Base-by-base conservation (phyloP, 2,329 filamentous ascomycete species). In the Talaromyces piceae region DNA sequence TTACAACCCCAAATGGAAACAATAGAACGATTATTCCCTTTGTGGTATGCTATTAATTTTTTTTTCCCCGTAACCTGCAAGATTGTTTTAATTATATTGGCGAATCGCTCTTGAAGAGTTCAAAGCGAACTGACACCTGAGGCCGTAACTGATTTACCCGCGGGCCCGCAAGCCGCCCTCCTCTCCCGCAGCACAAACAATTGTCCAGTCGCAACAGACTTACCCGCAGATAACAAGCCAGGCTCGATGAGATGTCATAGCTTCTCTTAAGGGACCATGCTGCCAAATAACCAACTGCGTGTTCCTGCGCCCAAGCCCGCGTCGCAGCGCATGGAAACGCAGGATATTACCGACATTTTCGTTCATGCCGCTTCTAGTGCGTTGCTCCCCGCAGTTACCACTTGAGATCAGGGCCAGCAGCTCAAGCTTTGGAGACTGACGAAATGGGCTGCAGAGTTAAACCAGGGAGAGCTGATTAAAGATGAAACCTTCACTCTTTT, bases 401-500 rank as follows among this genome's bases (percentile, higher is more conserved):
- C 5, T 41, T 31, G 20, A 50, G 54, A 43, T 59, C 31, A n/a
- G n/a, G n/a, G 33, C 31, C 37, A 33, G 33, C 44, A 44, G 4
- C 20, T 30, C 18, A 8, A 25, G 23, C 39, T 5, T 25, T 28
- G 37, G 5, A 31, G 45, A 18, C 45, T 53, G 33, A 49, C 31
- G 5, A 9, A n/a, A 16, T 20, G 11, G 18, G 23, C 27, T 27
- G 8, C 55, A 95, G 90, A 82, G 55, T 74, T 97, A 52, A 72
- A 79, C 44, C 82, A 87, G 6, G 93, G 93, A 27, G 83, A 94
- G 59, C 79, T 98, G 3, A 79, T 97, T 57, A 96, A 96, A 72
- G 91, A 97, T 88, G 88, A 87, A 41, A 83, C 82, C 65, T 97
- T 98, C 63, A 95, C 90, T 1, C 78, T 98, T 4, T 96, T 95